phyloP scores from a whole-genome alignment of 352 stramenopile species.

The Phytophthora fragariae region DNA sequence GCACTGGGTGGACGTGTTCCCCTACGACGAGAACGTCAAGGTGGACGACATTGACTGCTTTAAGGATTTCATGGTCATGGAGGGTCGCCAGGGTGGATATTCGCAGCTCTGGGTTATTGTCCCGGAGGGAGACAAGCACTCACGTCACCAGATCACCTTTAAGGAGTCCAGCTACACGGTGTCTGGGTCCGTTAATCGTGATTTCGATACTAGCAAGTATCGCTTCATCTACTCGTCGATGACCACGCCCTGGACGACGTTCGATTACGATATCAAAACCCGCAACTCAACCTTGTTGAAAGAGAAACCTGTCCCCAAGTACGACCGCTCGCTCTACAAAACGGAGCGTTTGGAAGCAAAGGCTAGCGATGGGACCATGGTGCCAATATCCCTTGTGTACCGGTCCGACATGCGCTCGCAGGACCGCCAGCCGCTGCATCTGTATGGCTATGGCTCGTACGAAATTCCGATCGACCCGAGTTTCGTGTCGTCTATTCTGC shows the following conservation, averaged over 20 bases:
- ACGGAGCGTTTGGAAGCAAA: slow-evolving; percentile 91
- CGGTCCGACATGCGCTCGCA: slow-evolving; percentile 65
- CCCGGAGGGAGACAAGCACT: slow-evolving; percentile 51
- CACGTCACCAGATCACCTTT: slow-evolving; percentile 82
- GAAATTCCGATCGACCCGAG: slow-evolving; percentile 93
- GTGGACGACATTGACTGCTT: slow-evolving; percentile 92
- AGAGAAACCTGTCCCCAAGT: slow-evolving; percentile 93
- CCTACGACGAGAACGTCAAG: slow-evolving; percentile 82
- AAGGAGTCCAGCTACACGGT: slow-evolving; percentile 93
- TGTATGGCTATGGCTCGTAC: slow-evolving; percentile 98
- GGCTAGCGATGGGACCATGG: slow-evolving; percentile 86
- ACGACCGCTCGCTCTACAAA: slow-evolving; percentile 93
- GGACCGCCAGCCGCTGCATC: slow-evolving; percentile 78
- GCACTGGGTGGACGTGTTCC: slow-evolving; percentile 91
- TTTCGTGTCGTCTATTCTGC: slow-evolving; percentile 92
- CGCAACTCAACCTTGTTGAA: slow-evolving; percentile 87
- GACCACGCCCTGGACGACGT: slow-evolving; percentile 89
- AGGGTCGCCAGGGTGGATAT: slow-evolving; percentile 87
- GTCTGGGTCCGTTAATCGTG: slow-evolving; percentile 73
- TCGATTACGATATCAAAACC: slow-evolving; percentile 85
- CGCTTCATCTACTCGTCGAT: slow-evolving; percentile 94
- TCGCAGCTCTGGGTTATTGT: slow-evolving; percentile 89
- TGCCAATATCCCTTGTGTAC: slow-evolving; percentile 88
- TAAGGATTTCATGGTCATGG: slow-evolving; percentile 86
- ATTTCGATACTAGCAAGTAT: slow-evolving; percentile 92